A percentile compares a stretch with the other conserved stretches of the same genome.
phyloP scores from a whole-genome alignment of 1,139 yeast species.

The Yamadazyma sp. region DNA sequence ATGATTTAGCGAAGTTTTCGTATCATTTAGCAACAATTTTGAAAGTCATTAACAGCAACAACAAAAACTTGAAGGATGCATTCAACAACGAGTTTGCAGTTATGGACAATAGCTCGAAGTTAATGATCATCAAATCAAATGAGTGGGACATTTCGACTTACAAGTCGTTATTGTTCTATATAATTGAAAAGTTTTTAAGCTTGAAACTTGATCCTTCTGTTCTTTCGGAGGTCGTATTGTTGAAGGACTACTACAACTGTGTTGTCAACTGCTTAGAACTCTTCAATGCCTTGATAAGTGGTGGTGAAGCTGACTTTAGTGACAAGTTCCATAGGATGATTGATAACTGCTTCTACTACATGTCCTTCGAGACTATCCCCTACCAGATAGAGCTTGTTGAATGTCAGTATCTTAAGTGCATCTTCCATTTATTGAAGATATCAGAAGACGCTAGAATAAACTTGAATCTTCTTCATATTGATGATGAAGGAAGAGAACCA shows the following conservation, averaged over 20 bases:
- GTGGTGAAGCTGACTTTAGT: conserved; percentile 53
- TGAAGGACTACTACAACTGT: conserved; percentile 26
- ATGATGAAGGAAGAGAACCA: conserved; percentile 34
- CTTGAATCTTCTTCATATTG: conserved; percentile 32
- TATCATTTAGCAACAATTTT: conserved; percentile 55
- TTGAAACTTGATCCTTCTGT: conserved; percentile 29
- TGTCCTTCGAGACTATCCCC: conserved; percentile 12
- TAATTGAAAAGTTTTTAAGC: conserved; percentile 45
- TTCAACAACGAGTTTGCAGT: conserved; percentile 58
- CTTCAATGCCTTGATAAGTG: conserved; percentile 49
- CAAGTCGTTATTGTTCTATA: conserved; percentile 51
- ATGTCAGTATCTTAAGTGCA: conserved; percentile 28
- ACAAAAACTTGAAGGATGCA: conserved; percentile 40
- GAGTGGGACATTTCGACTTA: conserved; percentile 63
- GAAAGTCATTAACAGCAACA: conserved; percentile 50
- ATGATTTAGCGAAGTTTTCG: conserved; percentile 59
- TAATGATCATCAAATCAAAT: conserved; percentile 33
- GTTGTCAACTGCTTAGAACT: conserved; percentile 38
- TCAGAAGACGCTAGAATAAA: conserved; percentile 31
- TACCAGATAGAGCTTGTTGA: conserved; percentile 31
- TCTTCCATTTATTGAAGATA: conserved; percentile 32
- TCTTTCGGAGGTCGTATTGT: conserved; percentile 16
- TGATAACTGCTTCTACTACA: conserved; percentile 26
- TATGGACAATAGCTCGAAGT: conserved; percentile 45
- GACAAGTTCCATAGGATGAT: conserved; percentile 33